Evolutionary conservation across 2,329 filamentous ascomycete genomes (phyloP), one percentile per base, ranked within the genome.

Genomic region (Ceratocystiopsis sp.): DNA sequence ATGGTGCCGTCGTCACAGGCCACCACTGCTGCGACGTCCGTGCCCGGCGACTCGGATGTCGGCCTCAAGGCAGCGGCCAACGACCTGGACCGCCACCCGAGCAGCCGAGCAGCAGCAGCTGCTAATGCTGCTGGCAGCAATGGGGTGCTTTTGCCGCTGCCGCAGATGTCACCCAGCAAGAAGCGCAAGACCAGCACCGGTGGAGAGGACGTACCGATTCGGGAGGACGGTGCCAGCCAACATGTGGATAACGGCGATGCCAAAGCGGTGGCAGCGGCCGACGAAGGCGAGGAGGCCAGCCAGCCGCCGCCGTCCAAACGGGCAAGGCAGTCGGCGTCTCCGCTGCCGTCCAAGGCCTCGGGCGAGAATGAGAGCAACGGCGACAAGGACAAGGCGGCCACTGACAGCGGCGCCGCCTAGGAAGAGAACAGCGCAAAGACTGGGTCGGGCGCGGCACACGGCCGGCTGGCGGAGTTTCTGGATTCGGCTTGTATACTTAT

Each of bases 21-120:
- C n/a, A 33, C 38, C 18, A 41, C 32, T 36, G 32, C 37, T 3
- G 40, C 35, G 35, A 46, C 37, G 21, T 37, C 32, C 5, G 43
- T 34, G 2, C 49, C 50, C 29, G 56, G 57, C 40, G 56, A 58
- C 38, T 57, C 57, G 36, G 58, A 59, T 18, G 54, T 50, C 4
- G 49, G 46, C 14, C 54, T 59, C 21, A 60, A 59, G 48, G 47
- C 46, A 21, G 57, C 54, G 4, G 57, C 58, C 16, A 60, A 59
- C 43, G 49, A 58, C 25, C 36, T 57, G 29, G 50, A 51, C 32
- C 42, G 48, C 29, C 55, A 57, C 44, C 43, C 13, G 13, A 34
- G 33, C 33, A 34, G 33, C 33, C 33, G 9, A 29, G 33, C 33
- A 34, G 33, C 37, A 4, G 15, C 33, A 25, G 17, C 33, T 14